phyloP scores from a whole-genome alignment of 2,329 filamentous ascomycete genomes.

The Pyricularia pennisetigena region DNA sequence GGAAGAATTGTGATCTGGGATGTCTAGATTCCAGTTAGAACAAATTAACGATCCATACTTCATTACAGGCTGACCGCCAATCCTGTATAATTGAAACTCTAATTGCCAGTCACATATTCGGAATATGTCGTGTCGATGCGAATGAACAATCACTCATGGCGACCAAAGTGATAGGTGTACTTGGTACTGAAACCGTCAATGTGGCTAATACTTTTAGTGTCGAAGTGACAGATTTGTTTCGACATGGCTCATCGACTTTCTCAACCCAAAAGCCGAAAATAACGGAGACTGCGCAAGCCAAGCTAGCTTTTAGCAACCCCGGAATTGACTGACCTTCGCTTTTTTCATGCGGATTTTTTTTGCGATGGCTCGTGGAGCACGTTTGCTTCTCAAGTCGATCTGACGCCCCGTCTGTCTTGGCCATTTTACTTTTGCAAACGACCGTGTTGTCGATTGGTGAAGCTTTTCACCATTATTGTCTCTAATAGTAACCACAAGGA shows the following conservation, averaged over 20 bases:
- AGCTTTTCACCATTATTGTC: background rate
- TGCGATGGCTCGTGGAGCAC: background rate
- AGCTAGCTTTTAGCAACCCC: too few species aligned
- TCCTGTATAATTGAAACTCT: background rate
- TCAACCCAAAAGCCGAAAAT: background rate
- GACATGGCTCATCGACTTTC: background rate
- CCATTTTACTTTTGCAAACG: background rate
- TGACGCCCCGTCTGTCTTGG: background rate
- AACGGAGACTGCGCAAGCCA: background rate
- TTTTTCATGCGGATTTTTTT: background rate
- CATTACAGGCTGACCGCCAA: background rate
- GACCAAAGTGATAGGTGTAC: background rate
- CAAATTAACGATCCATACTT: background rate
- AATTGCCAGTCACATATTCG: background rate
- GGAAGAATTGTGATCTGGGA: constrained; percentile 75
- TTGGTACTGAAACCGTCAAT: background rate
- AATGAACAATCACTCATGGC: background rate
- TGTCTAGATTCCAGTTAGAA: constrained; percentile 30
- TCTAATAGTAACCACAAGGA: background rate
- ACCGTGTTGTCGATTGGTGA: background rate
- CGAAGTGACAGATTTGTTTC: background rate
- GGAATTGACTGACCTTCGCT: too few species aligned
- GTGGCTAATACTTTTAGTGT: background rate
- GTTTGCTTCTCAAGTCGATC: background rate
- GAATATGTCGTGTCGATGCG: background rate